Conservation (phyloP, 805 yeast species). For the Hanseniaspora pseudoguilliermondii region DNA sequence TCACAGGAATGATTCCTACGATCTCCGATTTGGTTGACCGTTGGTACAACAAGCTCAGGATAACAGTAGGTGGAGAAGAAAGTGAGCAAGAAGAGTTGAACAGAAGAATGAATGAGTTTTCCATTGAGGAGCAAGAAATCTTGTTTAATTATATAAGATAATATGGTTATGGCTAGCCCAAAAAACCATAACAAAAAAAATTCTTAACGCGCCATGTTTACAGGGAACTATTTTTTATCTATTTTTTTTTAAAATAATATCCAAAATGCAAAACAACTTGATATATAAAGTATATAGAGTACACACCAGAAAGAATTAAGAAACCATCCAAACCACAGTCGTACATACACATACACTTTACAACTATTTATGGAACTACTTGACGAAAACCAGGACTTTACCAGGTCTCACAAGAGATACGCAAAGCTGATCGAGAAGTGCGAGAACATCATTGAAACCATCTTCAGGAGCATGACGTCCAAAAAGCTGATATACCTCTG, state of each 20-base stretch:
- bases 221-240: background rate
- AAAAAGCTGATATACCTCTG: conserved; percentile 5
- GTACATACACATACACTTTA: too few relatives aligned
- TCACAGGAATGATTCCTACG: conserved; percentile 57
- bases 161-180: background rate
- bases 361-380: background rate
- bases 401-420: background rate
- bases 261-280: background rate
- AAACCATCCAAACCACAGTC: too few relatives aligned
- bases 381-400: background rate
- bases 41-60: conserved; percentile 8
- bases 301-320: too few relatives aligned
- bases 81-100: conserved; percentile 32
- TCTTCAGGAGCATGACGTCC: conserved; percentile 2
- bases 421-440: background rate
- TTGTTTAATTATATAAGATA: background rate
- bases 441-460: background rate
- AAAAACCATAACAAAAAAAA: too few relatives aligned
- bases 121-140: background rate
- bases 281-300: too few relatives aligned
- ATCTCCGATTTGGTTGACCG: conserved; percentile 34
- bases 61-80: background rate
- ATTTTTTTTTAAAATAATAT: background rate
- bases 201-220: background rate
- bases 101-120: background rate